These are phyloP conservation scores for Paramyrothecium roridum DNA, from an alignment of 2,329 filamentous ascomycete species.

Conservation along the genomic window DNA sequence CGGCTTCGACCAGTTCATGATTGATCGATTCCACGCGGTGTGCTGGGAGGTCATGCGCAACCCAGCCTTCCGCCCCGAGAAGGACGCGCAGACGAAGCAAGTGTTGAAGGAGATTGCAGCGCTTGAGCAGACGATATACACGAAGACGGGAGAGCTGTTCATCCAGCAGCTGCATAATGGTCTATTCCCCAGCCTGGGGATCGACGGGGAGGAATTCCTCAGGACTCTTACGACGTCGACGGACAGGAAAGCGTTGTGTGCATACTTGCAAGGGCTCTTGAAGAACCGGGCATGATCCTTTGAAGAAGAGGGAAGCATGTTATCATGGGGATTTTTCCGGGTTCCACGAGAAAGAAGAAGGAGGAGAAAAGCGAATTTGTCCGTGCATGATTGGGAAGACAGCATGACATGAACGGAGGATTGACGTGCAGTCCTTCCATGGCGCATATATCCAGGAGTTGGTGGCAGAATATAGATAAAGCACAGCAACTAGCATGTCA, in stretches of 20 bases:
- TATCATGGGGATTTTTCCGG: not conserved
- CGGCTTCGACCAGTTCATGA: slow-evolving; percentile 89
- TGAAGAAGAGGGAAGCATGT: too few relatives aligned
- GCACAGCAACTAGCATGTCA: not conserved
- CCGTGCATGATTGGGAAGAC: not conserved
- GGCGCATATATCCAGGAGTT: slow-evolving; percentile 2
- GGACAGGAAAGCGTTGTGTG: slow-evolving; percentile 60
- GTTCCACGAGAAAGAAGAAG: not conserved
- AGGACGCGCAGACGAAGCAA: slow-evolving; percentile 83
- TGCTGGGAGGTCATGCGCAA: slow-evolving; percentile 87
- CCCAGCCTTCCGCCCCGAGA: slow-evolving; percentile 71
- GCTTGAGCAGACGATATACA: slow-evolving; percentile 85
- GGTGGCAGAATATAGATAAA: slow-evolving; percentile 2
- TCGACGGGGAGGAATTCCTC: slow-evolving; percentile 59
- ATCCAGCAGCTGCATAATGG: slow-evolving; percentile 62
- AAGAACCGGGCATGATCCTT: slow-evolving; percentile 34
- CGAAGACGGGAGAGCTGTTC: slow-evolving; percentile 83
- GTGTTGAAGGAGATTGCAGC: slow-evolving; percentile 84
- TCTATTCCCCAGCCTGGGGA: slow-evolving; percentile 63
- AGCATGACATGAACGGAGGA: not conserved
- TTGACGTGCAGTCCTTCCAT: not conserved
- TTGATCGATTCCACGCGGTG: slow-evolving; percentile 81
- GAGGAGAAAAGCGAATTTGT: not conserved
- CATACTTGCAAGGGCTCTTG: slow-evolving; percentile 59
- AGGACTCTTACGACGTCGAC: slow-evolving; percentile 54